Percentiles rank a stretch among this genome's conserved stretches.
Evolutionary conservation across 108 stramenopile genomes (phyloP).

Genomic region (Skeletonema costatum): DNA sequence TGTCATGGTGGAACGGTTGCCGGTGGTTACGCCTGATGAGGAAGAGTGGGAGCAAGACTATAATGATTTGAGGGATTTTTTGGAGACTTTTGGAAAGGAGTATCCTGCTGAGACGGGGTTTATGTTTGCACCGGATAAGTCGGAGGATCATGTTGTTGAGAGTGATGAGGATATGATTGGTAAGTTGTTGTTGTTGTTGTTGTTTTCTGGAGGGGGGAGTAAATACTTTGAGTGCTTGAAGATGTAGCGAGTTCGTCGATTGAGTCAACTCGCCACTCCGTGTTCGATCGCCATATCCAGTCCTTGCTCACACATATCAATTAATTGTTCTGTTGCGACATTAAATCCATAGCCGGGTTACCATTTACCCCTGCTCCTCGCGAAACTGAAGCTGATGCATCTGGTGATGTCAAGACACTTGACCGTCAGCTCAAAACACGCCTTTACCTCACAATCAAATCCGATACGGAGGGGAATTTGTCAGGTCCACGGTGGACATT

Average conservation of each 20-base stretch:
- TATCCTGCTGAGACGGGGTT: constrained; percentile 73
- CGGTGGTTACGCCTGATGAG: constrained; percentile 72
- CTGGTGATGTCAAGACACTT: constrained; percentile 64
- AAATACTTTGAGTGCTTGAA: not conserved
- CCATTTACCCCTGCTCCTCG: constrained; percentile 78
- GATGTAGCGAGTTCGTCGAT: not conserved
- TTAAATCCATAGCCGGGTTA: constrained; percentile 32
- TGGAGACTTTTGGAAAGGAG: constrained; percentile 63
- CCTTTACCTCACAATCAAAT: constrained; percentile 64
- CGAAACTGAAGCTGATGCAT: constrained; percentile 81
- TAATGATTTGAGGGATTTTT: constrained; percentile 58
- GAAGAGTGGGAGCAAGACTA: constrained; percentile 72
- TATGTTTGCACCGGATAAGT: constrained; percentile 43
- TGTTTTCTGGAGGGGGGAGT: not conserved
- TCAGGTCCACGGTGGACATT: constrained; percentile 55
- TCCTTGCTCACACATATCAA: not conserved
- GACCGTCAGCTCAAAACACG: constrained; percentile 73
- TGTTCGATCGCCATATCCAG: not conserved
- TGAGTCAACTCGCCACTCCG: not conserved
- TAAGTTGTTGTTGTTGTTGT: constrained; percentile 30
- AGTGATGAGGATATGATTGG: constrained; percentile 71
- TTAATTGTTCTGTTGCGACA: not conserved
- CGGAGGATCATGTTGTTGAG: constrained; percentile 43
- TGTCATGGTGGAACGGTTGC: constrained; percentile 74
- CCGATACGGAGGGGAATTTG: constrained; percentile 26